Base-by-base conservation (phyloP, 148 eudicot species). In the Rhododendron simsii region DNA sequence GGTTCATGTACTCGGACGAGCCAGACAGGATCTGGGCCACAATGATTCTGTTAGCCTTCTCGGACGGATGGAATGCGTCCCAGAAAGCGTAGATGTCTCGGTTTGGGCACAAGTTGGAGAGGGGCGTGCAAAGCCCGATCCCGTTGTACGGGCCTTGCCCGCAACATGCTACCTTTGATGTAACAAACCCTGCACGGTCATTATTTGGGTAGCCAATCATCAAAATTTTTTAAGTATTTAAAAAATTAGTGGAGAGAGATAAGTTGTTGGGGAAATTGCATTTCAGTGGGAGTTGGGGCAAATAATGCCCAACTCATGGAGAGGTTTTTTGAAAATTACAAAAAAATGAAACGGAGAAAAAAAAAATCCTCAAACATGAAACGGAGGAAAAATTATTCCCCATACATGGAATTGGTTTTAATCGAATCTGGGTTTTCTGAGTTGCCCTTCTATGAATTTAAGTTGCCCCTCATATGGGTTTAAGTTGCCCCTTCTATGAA, bases 91-190 rank as follows among this genome's bases (percentile, higher is more conserved):
- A 90, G 21, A 80, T 2, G 71, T 90, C 90, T 83, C 90, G 86
- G 84, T 90, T 88, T 0, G 91, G 87, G 87, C 91, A 90, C 82
- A 90, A 67, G 80, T 88, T 90, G 20, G 91, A 90, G 20, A 86
- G 61, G 0, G 84, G 80, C 0, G 91, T 90, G 91, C 91, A 90
- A 21, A 90, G 90, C 12, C 91, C 91, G 0, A 90, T 20, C 39
- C 91, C 91, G 48, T 90, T 90, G 71, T 90, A 90, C 4, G 88
- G 88, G n/a, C 91, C 91, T 87, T 90, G 91, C 39, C 91, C 90
- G 71, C 91, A 90, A 77, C 91, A 90, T 74, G 91, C 91, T 78
- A 84, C 57, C 81, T 88, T 88, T 12, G 91, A 88, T 20, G 91
- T 90, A 10, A 50, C 57, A 84, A 90, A 90, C 13, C 91, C 91